Percentiles rank a stretch among this genome's conserved stretches.
phyloP scores from a whole-genome alignment of 495 filamentous ascomycete genomes.

The Annulohypoxylon maeteangense region DNA sequence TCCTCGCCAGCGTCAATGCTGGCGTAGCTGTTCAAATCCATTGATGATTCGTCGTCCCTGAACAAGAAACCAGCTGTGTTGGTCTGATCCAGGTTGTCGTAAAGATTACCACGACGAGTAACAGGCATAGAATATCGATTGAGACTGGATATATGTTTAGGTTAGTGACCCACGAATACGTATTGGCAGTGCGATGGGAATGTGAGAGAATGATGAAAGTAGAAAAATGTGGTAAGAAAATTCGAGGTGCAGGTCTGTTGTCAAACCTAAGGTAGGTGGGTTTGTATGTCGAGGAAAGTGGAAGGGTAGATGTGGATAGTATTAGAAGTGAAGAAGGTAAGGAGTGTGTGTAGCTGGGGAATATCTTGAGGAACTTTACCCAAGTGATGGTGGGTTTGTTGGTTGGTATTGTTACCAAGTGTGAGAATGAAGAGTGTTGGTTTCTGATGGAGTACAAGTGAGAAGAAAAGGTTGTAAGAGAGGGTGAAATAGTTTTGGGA shows the following conservation, averaged over 20 bases:
- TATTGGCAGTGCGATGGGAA: background rate
- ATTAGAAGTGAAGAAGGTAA: background rate
- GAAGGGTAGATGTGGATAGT: background rate
- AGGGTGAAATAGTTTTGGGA: background rate
- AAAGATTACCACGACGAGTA: conserved; percentile 69
- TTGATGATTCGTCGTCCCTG: conserved; percentile 77
- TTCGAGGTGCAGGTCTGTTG: background rate
- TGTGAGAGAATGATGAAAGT: background rate
- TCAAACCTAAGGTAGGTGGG: background rate
- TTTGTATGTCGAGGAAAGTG: background rate
- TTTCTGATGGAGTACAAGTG: background rate
- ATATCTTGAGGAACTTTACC: background rate
- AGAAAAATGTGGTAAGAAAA: background rate
- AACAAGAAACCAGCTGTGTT: conserved; percentile 87
- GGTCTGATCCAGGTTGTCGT: conserved; percentile 72
- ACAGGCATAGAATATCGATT: conserved; percentile 94
- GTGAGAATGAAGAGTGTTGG: background rate
- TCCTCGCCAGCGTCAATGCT: conserved; percentile 80
- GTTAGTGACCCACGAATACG: conserved; percentile 17
- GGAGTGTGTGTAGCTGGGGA: background rate
- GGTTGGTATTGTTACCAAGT: background rate
- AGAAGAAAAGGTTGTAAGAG: background rate
- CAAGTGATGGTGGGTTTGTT: background rate
- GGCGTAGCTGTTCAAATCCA: conserved; percentile 68
- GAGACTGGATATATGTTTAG: conserved; percentile 57